Conservation (phyloP, 176 grass and related monocot genomes). For the Canna indica region DNA sequence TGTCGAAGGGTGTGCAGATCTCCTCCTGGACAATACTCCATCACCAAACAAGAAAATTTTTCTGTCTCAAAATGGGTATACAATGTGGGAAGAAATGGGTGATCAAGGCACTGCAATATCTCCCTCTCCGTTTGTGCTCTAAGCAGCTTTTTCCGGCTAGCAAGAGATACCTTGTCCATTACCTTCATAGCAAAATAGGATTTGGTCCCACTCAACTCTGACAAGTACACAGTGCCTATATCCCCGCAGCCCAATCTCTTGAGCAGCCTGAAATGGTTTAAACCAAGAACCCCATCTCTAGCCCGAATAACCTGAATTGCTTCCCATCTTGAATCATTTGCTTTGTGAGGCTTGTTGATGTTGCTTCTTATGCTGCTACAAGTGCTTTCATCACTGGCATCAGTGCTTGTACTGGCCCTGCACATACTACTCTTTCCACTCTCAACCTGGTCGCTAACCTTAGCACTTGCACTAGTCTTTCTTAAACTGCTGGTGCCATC, state of each 20-base stretch:
- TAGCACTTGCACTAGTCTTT: neutral
- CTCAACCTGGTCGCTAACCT: neutral
- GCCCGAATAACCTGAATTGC: conserved; percentile 3
- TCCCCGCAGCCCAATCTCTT: conserved; percentile 8
- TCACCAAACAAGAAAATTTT: conserved; percentile 16
- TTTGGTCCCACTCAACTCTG: conserved; percentile 6
- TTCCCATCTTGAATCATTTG: conserved; percentile 12
- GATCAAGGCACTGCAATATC: conserved; percentile 10
- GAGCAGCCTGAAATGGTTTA: conserved; percentile 4
- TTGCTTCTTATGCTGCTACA: neutral
- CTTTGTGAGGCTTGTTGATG: conserved; percentile 11
- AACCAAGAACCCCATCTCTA: conserved; percentile 7
- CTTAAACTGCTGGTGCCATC: neutral
- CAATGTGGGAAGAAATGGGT: conserved; percentile 12
- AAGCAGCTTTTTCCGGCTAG: conserved; percentile 4
- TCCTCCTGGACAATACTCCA: conserved; percentile 11
- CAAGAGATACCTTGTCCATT: conserved; percentile 3
- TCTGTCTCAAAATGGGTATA: conserved; percentile 11
- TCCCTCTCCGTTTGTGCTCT: conserved; percentile 4
- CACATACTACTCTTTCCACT: conserved; percentile 1
- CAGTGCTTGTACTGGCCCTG: conserved; percentile 9
- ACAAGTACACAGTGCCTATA: conserved; percentile 12
- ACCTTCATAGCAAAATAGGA: conserved; percentile 16
- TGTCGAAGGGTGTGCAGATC: conserved; percentile 11
- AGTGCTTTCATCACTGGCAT: conserved; percentile 3